Evolutionary conservation across 768 basidiomycete genomes (phyloP), one percentile per base, ranked within the genome.

Genomic region (Termitomyces sp.): DNA sequence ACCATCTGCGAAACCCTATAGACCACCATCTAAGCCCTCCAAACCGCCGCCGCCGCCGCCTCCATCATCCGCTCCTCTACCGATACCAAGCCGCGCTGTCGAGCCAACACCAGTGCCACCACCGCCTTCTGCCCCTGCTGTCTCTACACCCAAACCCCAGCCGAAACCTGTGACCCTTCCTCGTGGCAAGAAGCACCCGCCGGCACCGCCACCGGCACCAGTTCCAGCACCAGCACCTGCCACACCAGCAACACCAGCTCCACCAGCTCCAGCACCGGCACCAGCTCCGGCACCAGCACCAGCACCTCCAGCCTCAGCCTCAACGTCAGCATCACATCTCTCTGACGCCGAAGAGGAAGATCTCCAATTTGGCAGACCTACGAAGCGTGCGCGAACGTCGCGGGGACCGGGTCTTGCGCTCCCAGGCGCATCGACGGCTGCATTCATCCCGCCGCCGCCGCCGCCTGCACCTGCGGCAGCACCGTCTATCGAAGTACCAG

Each of bases 361-460:
- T 31, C 73, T 84, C 6, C 73, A 75, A 58, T 79, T 86, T 60
- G 81, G 81, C 6, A 69, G 73, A 27, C 79, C 81, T 20, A 73
- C 79, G 6, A 80, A 80, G 66, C 73, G 73, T 13, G 58, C 68
- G 15, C 65, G 69, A 30, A 61, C 62, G 22, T 66, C 71, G 16
- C 52, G 45, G 30, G 75, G 9, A 64, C 68, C 11, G 1, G 69
- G 65, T 36, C 71, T 81, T 31, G 76, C 79, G 13, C 71, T 81
- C 5, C 79, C 81, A 8, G 68, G 66, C 39, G 63, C 66, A 4
- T 68, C 73, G 0, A 60, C 69, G 2, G 54, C 69, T n/a, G 62
- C 52, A 60, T 75, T 53, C 55, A 67, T 54, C 54, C 74, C 60
- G 16, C 70, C 62, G 42, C 61, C 62, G 42, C 61, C 70, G 41